phyloP scores from a whole-genome alignment of 805 yeast species.

The Saccharomycopsis sp. region DNA sequence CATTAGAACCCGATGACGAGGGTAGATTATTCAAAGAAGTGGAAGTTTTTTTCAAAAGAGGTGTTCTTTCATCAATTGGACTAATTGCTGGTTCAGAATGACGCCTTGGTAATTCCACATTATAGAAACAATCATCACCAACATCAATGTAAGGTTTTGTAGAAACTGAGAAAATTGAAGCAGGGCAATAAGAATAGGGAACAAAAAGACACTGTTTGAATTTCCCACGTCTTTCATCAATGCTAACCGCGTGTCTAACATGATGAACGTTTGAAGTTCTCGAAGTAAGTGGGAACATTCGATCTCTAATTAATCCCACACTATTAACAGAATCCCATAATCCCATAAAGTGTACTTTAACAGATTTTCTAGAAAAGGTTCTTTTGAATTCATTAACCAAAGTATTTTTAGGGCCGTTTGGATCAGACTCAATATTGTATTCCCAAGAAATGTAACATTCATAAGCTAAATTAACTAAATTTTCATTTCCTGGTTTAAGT shows the following conservation, averaged over 20 bases:
- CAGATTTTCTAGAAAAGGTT: slow-evolving; percentile 39
- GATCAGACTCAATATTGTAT: background rate
- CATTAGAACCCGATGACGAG: no score
- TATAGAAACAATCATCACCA: slow-evolving; percentile 8
- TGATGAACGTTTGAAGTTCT: slow-evolving; percentile 42
- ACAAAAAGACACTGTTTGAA: slow-evolving; percentile 47
- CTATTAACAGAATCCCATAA: slow-evolving; percentile 63
- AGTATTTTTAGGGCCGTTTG: slow-evolving; percentile 25
- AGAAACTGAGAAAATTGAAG: slow-evolving; percentile 20
- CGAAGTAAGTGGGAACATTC: slow-evolving; percentile 48
- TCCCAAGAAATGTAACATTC: slow-evolving; percentile 51
- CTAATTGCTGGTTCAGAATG: no score
- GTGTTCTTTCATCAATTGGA: no score
- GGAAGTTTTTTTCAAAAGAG: no score
- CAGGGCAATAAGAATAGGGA: slow-evolving; percentile 31
- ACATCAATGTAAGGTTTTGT: slow-evolving; percentile 6
- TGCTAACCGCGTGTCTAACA: slow-evolving; percentile 55
- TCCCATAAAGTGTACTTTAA: slow-evolving; percentile 48
- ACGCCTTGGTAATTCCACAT: no score
- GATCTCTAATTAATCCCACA: slow-evolving; percentile 48
- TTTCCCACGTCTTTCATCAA: slow-evolving; percentile 58
- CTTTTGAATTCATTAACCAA: slow-evolving; percentile 42
- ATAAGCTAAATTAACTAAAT: slow-evolving; percentile 53
- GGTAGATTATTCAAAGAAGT: background rate
- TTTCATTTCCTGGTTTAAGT: slow-evolving; percentile 42